Base-by-base conservation (phyloP, 2,329 filamentous ascomycete genomes). In the Thelonectria blattea region DNA sequence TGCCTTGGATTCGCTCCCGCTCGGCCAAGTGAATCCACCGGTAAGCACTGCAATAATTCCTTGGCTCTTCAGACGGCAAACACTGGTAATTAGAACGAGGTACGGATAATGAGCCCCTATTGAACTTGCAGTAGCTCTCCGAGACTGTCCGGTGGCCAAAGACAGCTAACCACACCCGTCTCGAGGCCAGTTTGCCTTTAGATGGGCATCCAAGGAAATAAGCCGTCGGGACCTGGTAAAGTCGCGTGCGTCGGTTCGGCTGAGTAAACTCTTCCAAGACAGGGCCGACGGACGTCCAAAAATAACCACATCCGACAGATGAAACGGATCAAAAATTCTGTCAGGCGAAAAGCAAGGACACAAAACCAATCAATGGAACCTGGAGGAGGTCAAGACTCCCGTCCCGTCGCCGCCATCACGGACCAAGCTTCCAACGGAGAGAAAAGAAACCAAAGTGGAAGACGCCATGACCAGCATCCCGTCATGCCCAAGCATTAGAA, bases 401-500 rank as follows among this genome's bases (percentile, higher is more conserved):
- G 27, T 30, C 12, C 46, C 27, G 14, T 48, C 24, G 30, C 47
- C 9, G n/a, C 17, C 30, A 37, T 52, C 66, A 64, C 55, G 66
- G 66, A 51, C 59, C 65, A 43, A 43, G 41, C n/a, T 47, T 46
- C 24, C 27, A 37, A 7, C 34, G 34, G 34, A 37, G 15, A 37
- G 15, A 37, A 37, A 32, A 24, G 47, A 50, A 57, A 30, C 27
- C 27, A 30, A 30, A 63, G 45, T 30, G 45, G 37, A 37, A 22
- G 30, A 51, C 68, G 68, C 68, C 65, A 64, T 60, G 68, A 59
- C 60, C 68, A 55, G n/a, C 34, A 14, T 37, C 15, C 34, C 34
- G 15, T 42, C 65, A 50, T 48, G 52, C 63, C 67, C 68, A 55
- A 54, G 67, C 65, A 58, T 47, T 71, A 58, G 68, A 71, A 71